A percentile compares a stretch with the other conserved stretches of the same genome.
phyloP scores from a whole-genome alignment of 2,329 filamentous ascomycete genomes.

The Sporothrix schenckii region DNA sequence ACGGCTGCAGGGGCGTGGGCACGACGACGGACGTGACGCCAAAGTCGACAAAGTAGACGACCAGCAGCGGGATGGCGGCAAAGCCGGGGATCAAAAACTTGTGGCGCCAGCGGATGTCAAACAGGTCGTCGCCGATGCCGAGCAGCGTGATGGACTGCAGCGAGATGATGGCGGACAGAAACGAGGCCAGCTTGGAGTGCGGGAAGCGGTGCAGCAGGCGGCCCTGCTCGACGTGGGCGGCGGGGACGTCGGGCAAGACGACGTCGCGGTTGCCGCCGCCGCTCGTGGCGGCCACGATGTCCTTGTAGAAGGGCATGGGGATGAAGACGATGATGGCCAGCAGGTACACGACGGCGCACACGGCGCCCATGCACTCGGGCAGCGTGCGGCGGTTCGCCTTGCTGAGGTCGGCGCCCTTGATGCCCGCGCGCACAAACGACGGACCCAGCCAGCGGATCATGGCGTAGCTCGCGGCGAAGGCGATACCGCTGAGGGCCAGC shows the following conservation, averaged over 20 bases:
- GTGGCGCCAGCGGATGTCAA: constrained; percentile 98
- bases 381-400: constrained; percentile 72
- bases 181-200: constrained; percentile 94
- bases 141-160: constrained; percentile 89
- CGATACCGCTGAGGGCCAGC: constrained; percentile 80
- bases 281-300: constrained; percentile 92
- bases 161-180: constrained; percentile 89
- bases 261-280: constrained; percentile 91
- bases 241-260: constrained; percentile 72
- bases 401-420: constrained; percentile 87
- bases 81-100: constrained; percentile 98
- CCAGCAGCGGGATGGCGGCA: constrained; percentile 87
- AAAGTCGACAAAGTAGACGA: constrained; percentile 98
- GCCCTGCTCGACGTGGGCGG: constrained; percentile 75
- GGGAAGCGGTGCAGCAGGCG: constrained; percentile 89
- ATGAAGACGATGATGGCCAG: constrained; percentile 89
- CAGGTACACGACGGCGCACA: constrained; percentile 91
- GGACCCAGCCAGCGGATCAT: constrained; percentile 93
- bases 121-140: constrained; percentile 91
- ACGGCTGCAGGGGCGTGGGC: constrained; percentile 79
- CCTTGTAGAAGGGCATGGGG: constrained; percentile 96
- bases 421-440: constrained; percentile 82
- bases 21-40: constrained; percentile 95
- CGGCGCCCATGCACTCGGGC: constrained; percentile 93
- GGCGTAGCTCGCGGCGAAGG: constrained; percentile 78